Conservation (phyloP, 805 yeast species). For the Kregervanrija pseudodelftensis region DNA sequence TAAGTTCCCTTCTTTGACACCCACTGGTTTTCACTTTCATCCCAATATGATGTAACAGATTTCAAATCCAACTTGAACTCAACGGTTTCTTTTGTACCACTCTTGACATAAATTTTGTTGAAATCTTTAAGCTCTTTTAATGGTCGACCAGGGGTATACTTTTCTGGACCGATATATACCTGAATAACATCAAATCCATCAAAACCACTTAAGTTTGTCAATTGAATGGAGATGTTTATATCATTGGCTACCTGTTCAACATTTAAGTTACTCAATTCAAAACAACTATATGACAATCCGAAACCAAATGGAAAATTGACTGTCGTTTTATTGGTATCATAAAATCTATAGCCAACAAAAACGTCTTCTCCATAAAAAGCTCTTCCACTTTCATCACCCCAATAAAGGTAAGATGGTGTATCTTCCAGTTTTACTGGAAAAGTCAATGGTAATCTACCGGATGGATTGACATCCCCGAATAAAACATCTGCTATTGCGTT, state of each 20-base stretch:
- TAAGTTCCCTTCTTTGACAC: conserved; percentile 44
- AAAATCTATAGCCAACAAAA: conserved; percentile 55
- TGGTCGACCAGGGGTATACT: conserved; percentile 34
- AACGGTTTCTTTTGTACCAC: conserved; percentile 37
- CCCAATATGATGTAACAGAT: conserved; percentile 50
- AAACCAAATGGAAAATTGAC: conserved; percentile 56
- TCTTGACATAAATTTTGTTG: conserved; percentile 37
- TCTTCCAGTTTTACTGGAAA: conserved; percentile 47
- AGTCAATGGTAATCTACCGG: conserved; percentile 50
- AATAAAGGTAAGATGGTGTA: conserved; percentile 50
- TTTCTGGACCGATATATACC: conserved; percentile 37
- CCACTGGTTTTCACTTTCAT: conserved; percentile 44
- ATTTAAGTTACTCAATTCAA: conserved; percentile 23
- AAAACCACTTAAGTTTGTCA: conserved; percentile 40
- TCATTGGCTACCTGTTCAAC: conserved; percentile 13
- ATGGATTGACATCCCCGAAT: conserved; percentile 54
- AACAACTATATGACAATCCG: conserved; percentile 55
- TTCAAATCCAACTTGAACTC: conserved; percentile 34
- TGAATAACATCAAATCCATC: conserved; percentile 53
- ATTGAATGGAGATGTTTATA: conserved; percentile 28
- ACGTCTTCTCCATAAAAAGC: conserved; percentile 61
- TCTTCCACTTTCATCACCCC: conserved; percentile 43
- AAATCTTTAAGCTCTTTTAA: conserved; percentile 55
- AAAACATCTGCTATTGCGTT: conserved; percentile 53
- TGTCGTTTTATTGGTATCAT: conserved; percentile 41